Conservation (phyloP, 1,139 yeast genomes). For the Komagataea norvegica region DNA sequence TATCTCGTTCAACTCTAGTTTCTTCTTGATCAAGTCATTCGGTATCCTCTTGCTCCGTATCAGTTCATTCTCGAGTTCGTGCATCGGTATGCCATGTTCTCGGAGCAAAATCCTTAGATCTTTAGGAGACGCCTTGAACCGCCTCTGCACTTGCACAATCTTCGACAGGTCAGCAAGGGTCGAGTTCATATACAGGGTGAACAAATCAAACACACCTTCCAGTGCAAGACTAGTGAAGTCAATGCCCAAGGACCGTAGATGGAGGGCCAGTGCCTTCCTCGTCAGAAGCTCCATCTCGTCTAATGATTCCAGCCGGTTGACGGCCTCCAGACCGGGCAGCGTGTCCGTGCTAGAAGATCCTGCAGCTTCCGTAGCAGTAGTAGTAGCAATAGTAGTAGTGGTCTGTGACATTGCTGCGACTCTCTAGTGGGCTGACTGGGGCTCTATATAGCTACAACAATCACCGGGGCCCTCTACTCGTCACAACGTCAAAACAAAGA, state of each 20-base stretch:
- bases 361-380: background rate
- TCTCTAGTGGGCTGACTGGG: background rate
- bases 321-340: background rate
- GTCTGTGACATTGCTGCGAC: background rate
- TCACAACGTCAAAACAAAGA: no score
- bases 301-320: slow-evolving; percentile 8
- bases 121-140: slow-evolving; percentile 51
- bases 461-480: no score
- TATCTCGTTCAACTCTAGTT: slow-evolving; percentile 7
- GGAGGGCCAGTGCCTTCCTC: slow-evolving; percentile 31
- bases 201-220: slow-evolving; percentile 42
- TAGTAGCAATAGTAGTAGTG: background rate
- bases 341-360: background rate
- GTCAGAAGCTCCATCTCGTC: slow-evolving; percentile 21
- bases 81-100: slow-evolving; percentile 40
- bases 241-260: slow-evolving; percentile 37
- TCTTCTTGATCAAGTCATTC: slow-evolving; percentile 14
- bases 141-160: slow-evolving; percentile 62
- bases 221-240: slow-evolving; percentile 41
- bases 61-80: slow-evolving; percentile 43
- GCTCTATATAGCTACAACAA: background rate
- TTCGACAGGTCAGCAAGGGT: slow-evolving; percentile 46
- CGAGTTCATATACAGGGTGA: slow-evolving; percentile 47
- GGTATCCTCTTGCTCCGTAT: slow-evolving; percentile 21
- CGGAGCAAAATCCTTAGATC: slow-evolving; percentile 52